A percentile compares a stretch with the other conserved stretches of the same genome.
These are phyloP conservation scores for Phoma sp. DNA, from an alignment of 2,329 filamentous ascomycete genomes.

Conservation along the genomic window DNA sequence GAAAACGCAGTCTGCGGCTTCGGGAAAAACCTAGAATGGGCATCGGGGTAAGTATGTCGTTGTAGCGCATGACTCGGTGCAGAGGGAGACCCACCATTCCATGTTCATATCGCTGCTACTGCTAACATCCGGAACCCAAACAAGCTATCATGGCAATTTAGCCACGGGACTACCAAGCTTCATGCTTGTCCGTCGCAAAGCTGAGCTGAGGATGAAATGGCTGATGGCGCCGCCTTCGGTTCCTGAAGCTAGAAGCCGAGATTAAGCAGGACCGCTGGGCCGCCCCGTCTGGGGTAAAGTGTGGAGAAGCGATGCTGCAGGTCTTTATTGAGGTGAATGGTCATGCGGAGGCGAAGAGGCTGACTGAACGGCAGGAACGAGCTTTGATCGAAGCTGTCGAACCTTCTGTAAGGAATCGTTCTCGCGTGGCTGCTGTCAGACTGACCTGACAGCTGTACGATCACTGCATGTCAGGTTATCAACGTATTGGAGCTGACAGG, in stretches of 20 bases:
- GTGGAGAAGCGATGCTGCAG: conserved; percentile 20
- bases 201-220: neutral
- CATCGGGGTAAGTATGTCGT: conserved; percentile 14
- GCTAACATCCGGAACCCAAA: neutral
- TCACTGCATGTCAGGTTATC: conserved; percentile 1
- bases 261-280: conserved; percentile 20
- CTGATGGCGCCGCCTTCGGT: conserved; percentile 7
- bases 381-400: conserved; percentile 6
- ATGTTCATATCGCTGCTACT: neutral
- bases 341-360: conserved; percentile 18
- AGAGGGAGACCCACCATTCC: conserved; percentile 1
- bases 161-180: conserved; percentile 16
- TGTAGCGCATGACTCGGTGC: conserved; percentile 12
- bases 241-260: conserved; percentile 20
- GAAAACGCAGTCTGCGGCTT: conserved; percentile 10
- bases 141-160: conserved; percentile 16
- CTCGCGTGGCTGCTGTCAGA: conserved; percentile 13
- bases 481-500: neutral
- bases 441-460: conserved; percentile 12
- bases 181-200: conserved; percentile 16
- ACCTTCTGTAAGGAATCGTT: conserved; percentile 6
- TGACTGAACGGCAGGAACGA: conserved; percentile 8
- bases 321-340: conserved; percentile 14
- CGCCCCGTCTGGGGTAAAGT: conserved; percentile 20
- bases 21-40: conserved; percentile 9